Conservation (phyloP, 305 asterid genomes). For the Fraxinus baroniana region DNA sequence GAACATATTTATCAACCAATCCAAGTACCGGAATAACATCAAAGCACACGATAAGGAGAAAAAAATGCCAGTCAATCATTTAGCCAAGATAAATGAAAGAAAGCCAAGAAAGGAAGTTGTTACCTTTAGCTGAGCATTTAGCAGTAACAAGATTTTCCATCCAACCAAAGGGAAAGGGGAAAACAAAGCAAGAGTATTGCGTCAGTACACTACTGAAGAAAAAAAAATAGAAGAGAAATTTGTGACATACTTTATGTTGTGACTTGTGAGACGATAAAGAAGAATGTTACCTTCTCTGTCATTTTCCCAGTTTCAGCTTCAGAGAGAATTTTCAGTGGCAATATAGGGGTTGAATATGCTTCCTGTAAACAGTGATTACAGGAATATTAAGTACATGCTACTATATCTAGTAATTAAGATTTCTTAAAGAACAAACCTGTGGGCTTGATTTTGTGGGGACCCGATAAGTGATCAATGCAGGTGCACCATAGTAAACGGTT, state of each 20-base stretch:
- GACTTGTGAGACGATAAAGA: conserved; percentile 14
- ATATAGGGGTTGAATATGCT: conserved; percentile 63
- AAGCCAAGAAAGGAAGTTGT: conserved; percentile 2
- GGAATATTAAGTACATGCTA: neutral
- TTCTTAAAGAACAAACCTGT: conserved; percentile 45
- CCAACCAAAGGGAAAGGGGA: conserved; percentile 19
- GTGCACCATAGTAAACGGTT: conserved; percentile 54
- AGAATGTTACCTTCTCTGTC: conserved; percentile 41
- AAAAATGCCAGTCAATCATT: neutral
- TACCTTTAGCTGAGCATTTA: conserved; percentile 59
- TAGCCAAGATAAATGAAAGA: neutral
- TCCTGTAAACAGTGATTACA: conserved; percentile 39
- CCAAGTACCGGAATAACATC: neutral
- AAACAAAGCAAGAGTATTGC: conserved; percentile 13
- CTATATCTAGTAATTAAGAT: neutral
- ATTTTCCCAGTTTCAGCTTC: conserved; percentile 32
- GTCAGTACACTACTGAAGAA: conserved; percentile 29
- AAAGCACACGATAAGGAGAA: neutral
- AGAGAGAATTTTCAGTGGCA: conserved; percentile 49
- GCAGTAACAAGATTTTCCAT: conserved; percentile 21
- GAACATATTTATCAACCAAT: neutral
- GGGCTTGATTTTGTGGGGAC: conserved; percentile 44
- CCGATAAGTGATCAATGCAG: conserved; percentile 62
- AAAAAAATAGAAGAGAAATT: neutral
- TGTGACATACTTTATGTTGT: conserved; percentile 1